Conservation (phyloP, 164 flowering plant genomes). For the Dillenia turbinata region DNA sequence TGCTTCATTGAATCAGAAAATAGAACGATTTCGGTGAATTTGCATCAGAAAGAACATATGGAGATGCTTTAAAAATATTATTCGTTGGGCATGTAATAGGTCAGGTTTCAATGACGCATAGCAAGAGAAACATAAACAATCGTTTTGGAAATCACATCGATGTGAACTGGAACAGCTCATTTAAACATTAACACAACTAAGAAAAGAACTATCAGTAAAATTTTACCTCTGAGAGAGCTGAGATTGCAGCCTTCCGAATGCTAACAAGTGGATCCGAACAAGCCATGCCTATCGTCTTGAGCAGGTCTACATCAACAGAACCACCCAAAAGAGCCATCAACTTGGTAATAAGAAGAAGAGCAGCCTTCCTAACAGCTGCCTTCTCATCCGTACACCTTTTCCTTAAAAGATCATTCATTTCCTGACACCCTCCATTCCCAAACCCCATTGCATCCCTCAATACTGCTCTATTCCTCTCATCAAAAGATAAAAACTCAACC, state of each 20-base stretch:
- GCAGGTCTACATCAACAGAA: slow-evolving; percentile 49
- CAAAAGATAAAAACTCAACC: slow-evolving; percentile 39
- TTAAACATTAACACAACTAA: neutral
- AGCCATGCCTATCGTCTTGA: slow-evolving; percentile 77
- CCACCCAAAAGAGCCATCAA: slow-evolving; percentile 49
- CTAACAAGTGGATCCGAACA: slow-evolving; percentile 98
- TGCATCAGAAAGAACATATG: too few relatives aligned
- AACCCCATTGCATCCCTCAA: slow-evolving; percentile 53
- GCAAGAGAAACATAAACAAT: too few relatives aligned
- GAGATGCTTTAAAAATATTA: too few relatives aligned
- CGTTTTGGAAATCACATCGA: too few relatives aligned
- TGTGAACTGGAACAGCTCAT: too few relatives aligned
- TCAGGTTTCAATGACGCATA: too few relatives aligned
- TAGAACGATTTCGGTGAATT: too few relatives aligned
- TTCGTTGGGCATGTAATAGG: too few relatives aligned
- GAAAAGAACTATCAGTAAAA: neutral
- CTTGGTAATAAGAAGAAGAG: slow-evolving; percentile 69
- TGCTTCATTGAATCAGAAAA: too few relatives aligned
- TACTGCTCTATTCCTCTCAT: slow-evolving; percentile 18
- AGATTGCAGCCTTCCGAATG: slow-evolving; percentile 83
- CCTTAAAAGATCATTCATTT: slow-evolving; percentile 52
- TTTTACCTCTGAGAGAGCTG: slow-evolving; percentile 88
- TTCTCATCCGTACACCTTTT: slow-evolving; percentile 88
- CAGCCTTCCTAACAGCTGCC: slow-evolving; percentile 87
- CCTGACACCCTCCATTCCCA: slow-evolving; percentile 17